These are phyloP conservation scores for Colletotrichum godetiae DNA, from an alignment of 2,329 filamentous ascomycete genomes.

Conservation along the genomic window DNA sequence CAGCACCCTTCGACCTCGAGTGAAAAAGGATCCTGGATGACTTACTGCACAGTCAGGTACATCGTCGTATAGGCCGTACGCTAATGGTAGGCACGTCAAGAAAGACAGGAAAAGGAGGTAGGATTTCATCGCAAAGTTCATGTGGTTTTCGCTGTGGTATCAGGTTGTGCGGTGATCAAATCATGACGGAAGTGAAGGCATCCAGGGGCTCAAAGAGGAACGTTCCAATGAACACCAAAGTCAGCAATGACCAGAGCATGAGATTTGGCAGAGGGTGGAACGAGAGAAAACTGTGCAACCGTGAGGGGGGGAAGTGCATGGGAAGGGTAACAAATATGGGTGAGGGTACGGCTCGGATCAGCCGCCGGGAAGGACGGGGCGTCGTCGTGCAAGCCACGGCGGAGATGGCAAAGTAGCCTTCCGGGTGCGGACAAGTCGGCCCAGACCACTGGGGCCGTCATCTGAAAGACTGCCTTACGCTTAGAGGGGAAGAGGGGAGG, in stretches of 20 bases:
- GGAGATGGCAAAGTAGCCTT: slow-evolving; percentile 17
- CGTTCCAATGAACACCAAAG: background rate
- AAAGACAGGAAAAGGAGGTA: background rate
- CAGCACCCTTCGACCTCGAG: background rate
- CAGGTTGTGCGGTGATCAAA: background rate
- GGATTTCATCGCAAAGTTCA: slow-evolving; percentile 9
- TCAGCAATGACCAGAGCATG: background rate
- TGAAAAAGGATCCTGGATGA: background rate
- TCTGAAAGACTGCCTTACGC: background rate
- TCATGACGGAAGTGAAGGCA: slow-evolving; percentile 4
- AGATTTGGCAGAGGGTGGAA: background rate
- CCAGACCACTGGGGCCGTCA: slow-evolving; percentile 11
- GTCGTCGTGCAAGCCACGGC: slow-evolving; percentile 27
- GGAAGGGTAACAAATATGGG: slow-evolving; percentile 8
- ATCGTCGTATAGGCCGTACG: slow-evolving; percentile 23
- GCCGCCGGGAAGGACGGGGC: slow-evolving; percentile 7
- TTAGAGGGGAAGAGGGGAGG: no score
- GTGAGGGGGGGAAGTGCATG: background rate
- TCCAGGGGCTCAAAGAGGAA: background rate
- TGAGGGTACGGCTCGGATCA: background rate
- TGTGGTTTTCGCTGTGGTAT: background rate
- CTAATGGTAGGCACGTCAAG: slow-evolving; percentile 7
- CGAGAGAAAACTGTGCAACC: background rate
- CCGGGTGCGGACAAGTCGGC: slow-evolving; percentile 24
- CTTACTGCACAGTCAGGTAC: slow-evolving; percentile 30